Base-by-base conservation (phyloP, 805 yeast species). In the Yarrowia sp. region DNA sequence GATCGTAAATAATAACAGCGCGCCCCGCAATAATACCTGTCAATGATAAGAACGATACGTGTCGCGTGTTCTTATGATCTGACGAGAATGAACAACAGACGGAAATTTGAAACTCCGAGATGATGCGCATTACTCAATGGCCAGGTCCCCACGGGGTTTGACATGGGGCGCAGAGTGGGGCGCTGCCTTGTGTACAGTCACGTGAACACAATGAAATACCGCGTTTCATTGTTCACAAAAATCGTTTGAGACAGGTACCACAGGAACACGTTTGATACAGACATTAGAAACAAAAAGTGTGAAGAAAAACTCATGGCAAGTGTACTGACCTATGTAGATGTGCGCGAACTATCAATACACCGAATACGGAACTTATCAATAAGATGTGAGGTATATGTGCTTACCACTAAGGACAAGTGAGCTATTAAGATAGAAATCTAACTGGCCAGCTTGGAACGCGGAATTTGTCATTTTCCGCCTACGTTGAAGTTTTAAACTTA, bases 151-250 rank as follows among this genome's bases (percentile, higher is more conserved):
- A 50, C 42, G 56, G 56, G 56, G 56, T 52, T 52, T 52, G 42
- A 52, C 56, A 52, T 52, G 56, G 56, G 56, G 42, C 56, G 56
- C 56, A 52, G 56, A 17, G 42, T 36, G 53, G 52, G 52, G 52
- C 52, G 3, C 13, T 14, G 34, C 52, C 13, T 47, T 47, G 52
- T 44, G 9, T 49, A 3, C 3, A 13, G 8, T 36, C 56, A 36
- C 56, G 56, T 52, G 56, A 52, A 3, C 3, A 19, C 42, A 50
- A 34, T 52, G 19, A n/a, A 15, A 17, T 10, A 6, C 4, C 9
- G 50, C 33, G 14, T 47, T 13, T 47, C 53, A 47, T 30, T 36
- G n/a, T 30, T 3, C 17, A 30, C 56, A 52, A 52, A 34, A 19
- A 33, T 42, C 56, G 56, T 36, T 19, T 52, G 42, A 36, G 56